phyloP scores from a whole-genome alignment of 2,329 filamentous ascomycete species.

The Phialophora tarda region DNA sequence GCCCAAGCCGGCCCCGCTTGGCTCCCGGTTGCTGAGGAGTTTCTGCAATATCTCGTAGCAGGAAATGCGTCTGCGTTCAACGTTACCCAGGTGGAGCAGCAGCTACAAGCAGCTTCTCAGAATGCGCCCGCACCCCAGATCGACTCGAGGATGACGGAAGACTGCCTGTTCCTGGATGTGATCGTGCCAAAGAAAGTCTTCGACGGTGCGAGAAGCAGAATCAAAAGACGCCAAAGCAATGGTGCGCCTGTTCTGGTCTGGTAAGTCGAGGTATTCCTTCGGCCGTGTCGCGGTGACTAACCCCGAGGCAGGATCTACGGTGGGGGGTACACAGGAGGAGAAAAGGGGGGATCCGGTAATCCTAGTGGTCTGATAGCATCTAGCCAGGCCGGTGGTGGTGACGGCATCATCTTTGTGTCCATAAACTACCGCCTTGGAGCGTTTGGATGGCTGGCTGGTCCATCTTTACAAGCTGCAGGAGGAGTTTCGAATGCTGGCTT shows the following conservation, averaged over 20 bases:
- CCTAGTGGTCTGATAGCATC: constrained; percentile 51
- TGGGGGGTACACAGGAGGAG: constrained; percentile 53
- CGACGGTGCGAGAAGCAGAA: constrained; percentile 43
- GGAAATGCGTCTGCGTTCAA: constrained; percentile 41
- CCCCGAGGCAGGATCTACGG: constrained; percentile 51
- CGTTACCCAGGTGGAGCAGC: constrained; percentile 39
- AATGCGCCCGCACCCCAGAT: constrained; percentile 43
- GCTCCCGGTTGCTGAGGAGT: constrained; percentile 45
- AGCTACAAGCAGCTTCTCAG: constrained; percentile 24
- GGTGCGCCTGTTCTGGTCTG: constrained; percentile 47
- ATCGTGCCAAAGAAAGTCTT: constrained; percentile 46
- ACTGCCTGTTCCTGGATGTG: constrained; percentile 49
- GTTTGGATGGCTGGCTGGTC: constrained; percentile 56
- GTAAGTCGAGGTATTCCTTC: constrained; percentile 40
- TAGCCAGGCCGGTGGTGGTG: constrained; percentile 47
- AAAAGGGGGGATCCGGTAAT: constrained; percentile 46
- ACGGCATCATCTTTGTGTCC: constrained; percentile 55
- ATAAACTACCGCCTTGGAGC: constrained; percentile 57
- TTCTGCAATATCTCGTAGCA: constrained; percentile 43
- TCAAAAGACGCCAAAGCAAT: constrained; percentile 44
- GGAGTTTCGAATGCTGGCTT: constrained; percentile 58
- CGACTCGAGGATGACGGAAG: constrained; percentile 45
- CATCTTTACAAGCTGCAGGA: constrained; percentile 48
- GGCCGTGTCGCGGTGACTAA: constrained; percentile 8
- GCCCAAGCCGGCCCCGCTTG: constrained; percentile 56